Percentiles rank a stretch among this genome's conserved stretches.
These are phyloP conservation scores for Gracilaria vermiculophylla DNA, from an alignment of 23 red algal genomes.

Conservation along the genomic window DNA sequence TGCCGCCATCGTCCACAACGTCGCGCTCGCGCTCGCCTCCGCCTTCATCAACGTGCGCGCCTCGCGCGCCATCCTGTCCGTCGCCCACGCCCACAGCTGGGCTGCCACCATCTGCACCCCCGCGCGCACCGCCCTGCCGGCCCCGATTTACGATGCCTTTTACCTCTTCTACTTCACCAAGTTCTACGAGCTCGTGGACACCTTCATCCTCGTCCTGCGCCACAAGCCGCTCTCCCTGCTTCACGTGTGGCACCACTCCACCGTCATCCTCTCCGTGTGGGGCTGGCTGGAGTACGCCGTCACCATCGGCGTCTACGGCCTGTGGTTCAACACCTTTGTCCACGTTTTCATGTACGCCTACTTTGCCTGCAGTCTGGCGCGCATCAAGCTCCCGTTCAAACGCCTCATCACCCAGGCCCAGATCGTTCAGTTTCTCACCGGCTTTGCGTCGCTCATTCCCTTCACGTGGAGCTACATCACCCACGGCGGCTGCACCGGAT, in stretches of 20 bases:
- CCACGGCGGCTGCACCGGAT: constrained; percentile 42
- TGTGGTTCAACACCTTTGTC: constrained; percentile 90
- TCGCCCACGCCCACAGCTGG: not conserved
- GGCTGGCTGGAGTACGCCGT: constrained; percentile 77
- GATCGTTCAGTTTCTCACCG: constrained; percentile 91
- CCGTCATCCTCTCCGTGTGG: constrained; percentile 84
- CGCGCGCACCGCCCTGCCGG: not conserved
- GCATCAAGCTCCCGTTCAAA: constrained; percentile 45
- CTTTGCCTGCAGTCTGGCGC: constrained; percentile 59
- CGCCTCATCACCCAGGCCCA: constrained; percentile 79
- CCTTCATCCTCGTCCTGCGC: constrained; percentile 76
- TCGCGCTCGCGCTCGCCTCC: constrained; percentile 26
- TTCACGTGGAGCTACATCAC: constrained; percentile 31
- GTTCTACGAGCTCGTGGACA: constrained; percentile 92
- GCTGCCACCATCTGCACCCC: constrained; percentile 34
- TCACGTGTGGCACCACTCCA: constrained; percentile 93
- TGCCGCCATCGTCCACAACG: constrained; percentile 25
- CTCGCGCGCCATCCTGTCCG: not conserved
- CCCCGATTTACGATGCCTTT: constrained; percentile 49
- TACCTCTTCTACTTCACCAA: constrained; percentile 98
- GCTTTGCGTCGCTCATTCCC: constrained; percentile 78
- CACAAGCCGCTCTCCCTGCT: constrained; percentile 74
- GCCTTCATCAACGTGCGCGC: constrained; percentile 27
- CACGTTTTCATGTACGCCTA: constrained; percentile 95
- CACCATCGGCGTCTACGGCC: constrained; percentile 71